Percentiles rank a stretch among this genome's conserved stretches.
Evolutionary conservation across 306 rosid species (phyloP).

Genomic region (Inga leiocalycina): DNA sequence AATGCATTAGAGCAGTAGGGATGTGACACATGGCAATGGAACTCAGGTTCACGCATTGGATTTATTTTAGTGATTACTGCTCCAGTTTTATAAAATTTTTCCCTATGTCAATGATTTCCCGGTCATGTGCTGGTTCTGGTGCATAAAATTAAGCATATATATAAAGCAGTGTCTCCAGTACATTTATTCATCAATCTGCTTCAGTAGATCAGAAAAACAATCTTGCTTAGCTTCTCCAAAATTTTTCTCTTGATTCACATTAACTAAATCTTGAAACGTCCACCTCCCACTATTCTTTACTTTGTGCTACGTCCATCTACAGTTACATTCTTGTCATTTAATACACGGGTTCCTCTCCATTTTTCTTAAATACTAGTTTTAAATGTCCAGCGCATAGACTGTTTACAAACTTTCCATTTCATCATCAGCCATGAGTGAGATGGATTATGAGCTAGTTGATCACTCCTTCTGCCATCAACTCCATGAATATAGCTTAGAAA

Average conservation of each 20-base stretch:
- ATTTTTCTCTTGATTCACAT: not conserved
- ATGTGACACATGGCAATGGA: not conserved
- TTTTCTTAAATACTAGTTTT: not conserved
- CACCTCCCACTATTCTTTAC: not conserved
- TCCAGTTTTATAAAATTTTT: not conserved
- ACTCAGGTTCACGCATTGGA: not conserved
- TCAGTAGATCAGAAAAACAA: conserved; percentile 2
- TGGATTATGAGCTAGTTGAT: conserved; percentile 42
- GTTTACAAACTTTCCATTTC: conserved; percentile 17
- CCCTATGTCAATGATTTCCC: not conserved
- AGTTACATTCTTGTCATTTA: conserved; percentile 22
- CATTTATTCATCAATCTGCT: not conserved
- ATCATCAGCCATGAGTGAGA: conserved; percentile 34
- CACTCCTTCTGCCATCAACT: conserved; percentile 36
- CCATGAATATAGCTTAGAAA: conserved; percentile 39
- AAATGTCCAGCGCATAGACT: not conserved
- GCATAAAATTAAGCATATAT: not conserved
- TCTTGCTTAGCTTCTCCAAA: not conserved
- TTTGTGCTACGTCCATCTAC: conserved; percentile 7
- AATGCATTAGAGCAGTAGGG: not conserved
- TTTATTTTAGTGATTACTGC: not conserved
- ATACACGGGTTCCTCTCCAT: conserved; percentile 3
- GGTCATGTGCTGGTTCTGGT: not conserved
- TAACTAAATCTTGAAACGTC: not conserved
- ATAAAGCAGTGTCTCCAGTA: not conserved